phyloP scores from a whole-genome alignment of 352 stramenopile species.

The Pythium periplocum region DNA sequence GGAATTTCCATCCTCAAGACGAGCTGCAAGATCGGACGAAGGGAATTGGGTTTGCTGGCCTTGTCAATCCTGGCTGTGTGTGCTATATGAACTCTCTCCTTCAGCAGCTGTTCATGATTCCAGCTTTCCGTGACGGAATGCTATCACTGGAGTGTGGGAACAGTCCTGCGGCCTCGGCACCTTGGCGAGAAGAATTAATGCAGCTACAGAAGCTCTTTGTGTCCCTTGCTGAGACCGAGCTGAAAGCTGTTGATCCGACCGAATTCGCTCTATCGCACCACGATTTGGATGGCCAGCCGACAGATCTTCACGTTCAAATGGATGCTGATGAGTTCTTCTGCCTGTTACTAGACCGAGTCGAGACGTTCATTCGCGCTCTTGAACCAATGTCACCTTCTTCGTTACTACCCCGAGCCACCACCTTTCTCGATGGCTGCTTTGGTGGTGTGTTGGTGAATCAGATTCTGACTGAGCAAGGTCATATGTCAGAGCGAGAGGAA shows the following conservation, averaged over 20 bases:
- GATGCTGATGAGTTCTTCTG: constrained; percentile 83
- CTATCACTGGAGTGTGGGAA: constrained; percentile 28
- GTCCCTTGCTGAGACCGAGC: constrained; percentile 34
- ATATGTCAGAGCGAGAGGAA: constrained; percentile 78
- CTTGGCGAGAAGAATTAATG: constrained; percentile 45
- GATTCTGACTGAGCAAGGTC: constrained; percentile 67
- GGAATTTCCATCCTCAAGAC: constrained; percentile 49
- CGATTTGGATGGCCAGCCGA: constrained; percentile 68
- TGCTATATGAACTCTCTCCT: constrained; percentile 99
- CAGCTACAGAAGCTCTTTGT: constrained; percentile 74
- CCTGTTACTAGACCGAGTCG: constrained; percentile 69
- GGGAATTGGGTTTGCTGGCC: constrained; percentile 53
- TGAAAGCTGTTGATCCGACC: constrained; percentile 50
- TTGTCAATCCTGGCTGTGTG: constrained; percentile 98
- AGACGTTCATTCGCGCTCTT: constrained; percentile 29
- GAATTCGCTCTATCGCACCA: constrained; percentile 61
- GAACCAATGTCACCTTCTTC: no score
- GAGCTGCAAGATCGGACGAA: constrained; percentile 25
- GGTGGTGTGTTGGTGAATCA: constrained; percentile 78
- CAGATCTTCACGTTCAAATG: constrained; percentile 73
- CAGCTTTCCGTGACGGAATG: constrained; percentile 48
- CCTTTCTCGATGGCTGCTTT: constrained; percentile 63
- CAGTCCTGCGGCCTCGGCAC: constrained; percentile 2
- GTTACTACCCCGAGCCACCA: neutral
- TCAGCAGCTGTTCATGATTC: constrained; percentile 93